phyloP scores from a whole-genome alignment of 1,139 yeast genomes.

The Yamadazyma jaroonii region DNA sequence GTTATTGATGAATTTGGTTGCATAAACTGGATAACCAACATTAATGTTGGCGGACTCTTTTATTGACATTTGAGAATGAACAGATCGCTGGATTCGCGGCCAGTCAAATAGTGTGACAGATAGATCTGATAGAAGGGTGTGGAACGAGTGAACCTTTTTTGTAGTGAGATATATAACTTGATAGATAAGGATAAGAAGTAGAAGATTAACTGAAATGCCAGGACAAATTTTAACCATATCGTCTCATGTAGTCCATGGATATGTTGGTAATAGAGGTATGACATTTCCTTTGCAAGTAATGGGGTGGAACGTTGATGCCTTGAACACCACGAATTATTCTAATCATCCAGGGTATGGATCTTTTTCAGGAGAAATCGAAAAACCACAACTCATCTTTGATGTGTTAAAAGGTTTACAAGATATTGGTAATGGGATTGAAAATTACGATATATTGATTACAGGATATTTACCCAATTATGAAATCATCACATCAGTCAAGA shows the following conservation, averaged over 20 bases:
- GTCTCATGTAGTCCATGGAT: conserved; percentile 48
- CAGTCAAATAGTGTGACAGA: too few species aligned
- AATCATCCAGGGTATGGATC: conserved; percentile 49
- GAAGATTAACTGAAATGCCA: background rate
- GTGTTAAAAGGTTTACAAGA: conserved; percentile 33
- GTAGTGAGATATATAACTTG: too few species aligned
- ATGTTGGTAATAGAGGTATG: conserved; percentile 44
- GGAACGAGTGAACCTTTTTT: too few species aligned
- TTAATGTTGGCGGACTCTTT: conserved; percentile 44
- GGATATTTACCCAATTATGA: conserved; percentile 41
- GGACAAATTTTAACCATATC: conserved; percentile 33
- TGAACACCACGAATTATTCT: conserved; percentile 42
- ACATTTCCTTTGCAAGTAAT: conserved; percentile 41
- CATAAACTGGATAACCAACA: conserved; percentile 80
- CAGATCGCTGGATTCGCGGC: background rate
- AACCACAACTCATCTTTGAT: conserved; percentile 10
- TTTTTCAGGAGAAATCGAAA: conserved; percentile 25
- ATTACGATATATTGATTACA: conserved; percentile 26
- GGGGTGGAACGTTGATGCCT: conserved; percentile 45
- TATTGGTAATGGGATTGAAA: conserved; percentile 11
- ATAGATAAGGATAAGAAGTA: too few species aligned
- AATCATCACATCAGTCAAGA: conserved; percentile 21
- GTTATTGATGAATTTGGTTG: conserved; percentile 66
- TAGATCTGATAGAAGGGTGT: background rate
- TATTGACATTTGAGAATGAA: conserved; percentile 19